Conservation (phyloP, 192 early-diverging fungal species). For the Mortierella claussenii region DNA sequence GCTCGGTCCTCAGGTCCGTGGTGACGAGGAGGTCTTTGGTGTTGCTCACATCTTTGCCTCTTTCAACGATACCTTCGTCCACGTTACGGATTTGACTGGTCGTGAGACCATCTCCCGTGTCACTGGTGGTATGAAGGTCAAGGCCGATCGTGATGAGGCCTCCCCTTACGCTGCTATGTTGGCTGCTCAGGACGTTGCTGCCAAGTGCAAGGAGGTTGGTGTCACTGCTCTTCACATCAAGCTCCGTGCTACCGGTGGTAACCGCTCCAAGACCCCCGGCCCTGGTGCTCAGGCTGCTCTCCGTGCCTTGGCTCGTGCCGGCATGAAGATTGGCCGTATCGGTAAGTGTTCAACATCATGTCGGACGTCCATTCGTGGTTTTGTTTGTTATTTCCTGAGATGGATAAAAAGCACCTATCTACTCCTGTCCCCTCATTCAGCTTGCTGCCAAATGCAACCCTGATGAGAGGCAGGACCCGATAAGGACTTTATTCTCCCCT, state of each 20-base stretch:
- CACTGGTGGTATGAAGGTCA: conserved; percentile 99
- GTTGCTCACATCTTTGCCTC: conserved; percentile 99
- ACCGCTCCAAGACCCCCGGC: conserved; percentile 97
- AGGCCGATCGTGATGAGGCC: conserved; percentile 99
- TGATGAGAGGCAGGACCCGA: no score
- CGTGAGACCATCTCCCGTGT: conserved; percentile 99
- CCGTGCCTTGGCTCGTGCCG: conserved; percentile 98
- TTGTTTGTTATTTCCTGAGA: conserved; percentile 13
- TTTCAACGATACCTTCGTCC: conserved; percentile 99
- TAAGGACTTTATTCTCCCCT: not conserved
- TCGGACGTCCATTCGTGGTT: conserved; percentile 90
- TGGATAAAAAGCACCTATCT: no score
- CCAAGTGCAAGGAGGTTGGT: conserved; percentile 98
- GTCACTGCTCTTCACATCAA: conserved; percentile 99
- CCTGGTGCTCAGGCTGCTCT: conserved; percentile 98
- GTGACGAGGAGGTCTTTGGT: conserved; percentile 98
- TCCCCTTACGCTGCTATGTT: conserved; percentile 99
- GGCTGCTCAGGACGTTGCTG: conserved; percentile 98
- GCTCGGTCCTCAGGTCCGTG: conserved; percentile 96
- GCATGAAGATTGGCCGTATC: conserved; percentile 99
- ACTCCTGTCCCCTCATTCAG: no score
- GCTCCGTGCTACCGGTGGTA: conserved; percentile 99
- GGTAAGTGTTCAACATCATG: conserved; percentile 67
- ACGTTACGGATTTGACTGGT: conserved; percentile 99
- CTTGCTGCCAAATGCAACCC: no score